phyloP scores from a whole-genome alignment of 2,329 filamentous ascomycete species.

The Ascochyta koolunga region DNA sequence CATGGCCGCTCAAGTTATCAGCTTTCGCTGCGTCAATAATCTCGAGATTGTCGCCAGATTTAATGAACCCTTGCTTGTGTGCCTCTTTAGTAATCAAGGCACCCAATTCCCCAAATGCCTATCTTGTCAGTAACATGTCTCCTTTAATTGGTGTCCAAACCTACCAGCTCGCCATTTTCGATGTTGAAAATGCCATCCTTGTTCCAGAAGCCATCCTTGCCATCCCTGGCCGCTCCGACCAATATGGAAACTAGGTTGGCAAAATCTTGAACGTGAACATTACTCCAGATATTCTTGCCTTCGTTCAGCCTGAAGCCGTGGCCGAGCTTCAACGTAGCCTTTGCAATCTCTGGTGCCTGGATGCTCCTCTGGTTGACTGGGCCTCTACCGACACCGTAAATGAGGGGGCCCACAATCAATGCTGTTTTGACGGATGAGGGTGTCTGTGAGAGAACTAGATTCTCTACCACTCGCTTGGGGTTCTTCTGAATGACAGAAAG shows the following conservation, averaged over 20 bases:
- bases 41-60: conserved; percentile 8
- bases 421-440: conserved; percentile 23
- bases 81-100: conserved; percentile 20
- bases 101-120: conserved; percentile 22
- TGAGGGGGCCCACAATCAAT: conserved; percentile 66
- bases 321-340: conserved; percentile 55
- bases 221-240: conserved; percentile 55
- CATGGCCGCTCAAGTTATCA: conserved; percentile 20
- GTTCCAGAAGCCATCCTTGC: conserved; percentile 55
- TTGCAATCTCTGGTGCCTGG: conserved; percentile 61
- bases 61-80: conserved; percentile 21
- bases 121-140: not conserved
- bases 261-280: conserved; percentile 64
- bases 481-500: conserved; percentile 11
- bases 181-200: conserved; percentile 67
- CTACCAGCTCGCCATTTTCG: conserved; percentile 56
- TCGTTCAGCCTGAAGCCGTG: conserved; percentile 59
- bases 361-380: conserved; percentile 58
- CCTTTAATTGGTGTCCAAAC: not conserved
- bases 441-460: conserved; percentile 17
- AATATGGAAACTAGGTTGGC: conserved; percentile 59
- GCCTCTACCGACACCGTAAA: conserved; percentile 64
- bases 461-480: conserved; percentile 23
- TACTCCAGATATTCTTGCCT: conserved; percentile 62
- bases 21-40: conserved; percentile 24